Conservation (phyloP, 352 stramenopile genomes). For the Phytopythium helicoides region DNA sequence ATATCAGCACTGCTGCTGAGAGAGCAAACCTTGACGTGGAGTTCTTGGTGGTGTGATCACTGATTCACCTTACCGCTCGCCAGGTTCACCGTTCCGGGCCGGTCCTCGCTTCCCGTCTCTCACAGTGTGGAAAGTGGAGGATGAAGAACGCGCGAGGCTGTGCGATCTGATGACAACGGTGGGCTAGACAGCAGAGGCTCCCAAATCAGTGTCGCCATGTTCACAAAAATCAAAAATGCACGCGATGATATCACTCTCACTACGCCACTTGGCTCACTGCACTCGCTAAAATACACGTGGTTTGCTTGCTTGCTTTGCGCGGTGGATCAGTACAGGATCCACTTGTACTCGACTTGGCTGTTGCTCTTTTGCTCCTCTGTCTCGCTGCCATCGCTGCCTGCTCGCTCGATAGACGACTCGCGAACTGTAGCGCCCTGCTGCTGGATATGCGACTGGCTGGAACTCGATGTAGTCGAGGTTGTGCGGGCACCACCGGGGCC, state of each 20-base stretch:
- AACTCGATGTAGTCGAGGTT: background rate
- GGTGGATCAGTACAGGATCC: slow-evolving; percentile 6
- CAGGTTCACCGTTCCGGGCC: no score
- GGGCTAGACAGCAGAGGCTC: no score
- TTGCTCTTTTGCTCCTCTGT: slow-evolving; percentile 4
- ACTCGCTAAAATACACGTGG: no score
- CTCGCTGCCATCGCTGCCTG: background rate
- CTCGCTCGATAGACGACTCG: background rate
- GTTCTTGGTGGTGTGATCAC: no score
- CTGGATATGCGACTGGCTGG: background rate
- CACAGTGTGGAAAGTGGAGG: background rate
- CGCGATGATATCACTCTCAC: no score
- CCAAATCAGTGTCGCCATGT: no score
- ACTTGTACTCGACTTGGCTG: background rate
- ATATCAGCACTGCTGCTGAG: no score
- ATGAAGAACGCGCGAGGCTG: background rate
- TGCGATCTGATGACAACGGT: no score
- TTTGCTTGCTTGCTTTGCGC: background rate
- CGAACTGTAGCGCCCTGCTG: background rate
- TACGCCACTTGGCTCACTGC: no score
- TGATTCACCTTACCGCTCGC: no score
- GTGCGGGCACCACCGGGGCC: background rate
- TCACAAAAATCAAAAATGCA: no score
- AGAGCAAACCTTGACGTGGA: no score
- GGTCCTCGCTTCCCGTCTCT: background rate